Conservation (phyloP, 768 basidiomycete genomes). For the Chalciporus piperatus region DNA sequence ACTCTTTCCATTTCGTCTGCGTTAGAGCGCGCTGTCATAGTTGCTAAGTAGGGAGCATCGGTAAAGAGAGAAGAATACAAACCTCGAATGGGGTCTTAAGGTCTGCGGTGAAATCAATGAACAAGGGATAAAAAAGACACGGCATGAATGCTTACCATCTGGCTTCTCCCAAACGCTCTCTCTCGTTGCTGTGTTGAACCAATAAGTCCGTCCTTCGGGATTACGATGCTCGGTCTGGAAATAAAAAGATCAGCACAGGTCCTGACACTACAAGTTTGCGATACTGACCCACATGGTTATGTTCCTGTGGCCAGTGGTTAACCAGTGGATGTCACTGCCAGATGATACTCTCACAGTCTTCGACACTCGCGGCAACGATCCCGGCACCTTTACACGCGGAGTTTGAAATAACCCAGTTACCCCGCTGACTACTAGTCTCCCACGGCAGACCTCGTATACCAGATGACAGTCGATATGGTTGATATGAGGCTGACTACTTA, state of each 20-base stretch:
- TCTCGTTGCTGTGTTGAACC: slow-evolving; percentile 87
- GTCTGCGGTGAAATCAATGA: slow-evolving; percentile 42
- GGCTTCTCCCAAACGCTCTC: slow-evolving; percentile 99
- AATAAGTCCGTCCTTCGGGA: slow-evolving; percentile 96
- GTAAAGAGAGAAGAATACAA: slow-evolving; percentile 12
- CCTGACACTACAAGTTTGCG: not conserved
- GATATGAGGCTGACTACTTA: no score
- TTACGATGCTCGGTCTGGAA: slow-evolving; percentile 88
- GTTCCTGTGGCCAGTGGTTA: not conserved
- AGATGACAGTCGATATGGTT: no score
- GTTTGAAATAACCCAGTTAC: slow-evolving; percentile 8
- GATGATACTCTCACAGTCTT: not conserved
- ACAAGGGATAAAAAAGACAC: not conserved
- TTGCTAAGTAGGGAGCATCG: slow-evolving; percentile 3
- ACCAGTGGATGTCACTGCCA: not conserved
- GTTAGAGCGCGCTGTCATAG: slow-evolving; percentile 70
- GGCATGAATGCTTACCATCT: slow-evolving; percentile 55
- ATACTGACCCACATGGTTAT: slow-evolving; percentile 32
- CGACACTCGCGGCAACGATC: not conserved
- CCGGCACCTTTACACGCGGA: slow-evolving; percentile 17
- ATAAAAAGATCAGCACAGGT: slow-evolving; percentile 3
- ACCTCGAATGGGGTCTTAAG: slow-evolving; percentile 93
- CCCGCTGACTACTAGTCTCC: no score
- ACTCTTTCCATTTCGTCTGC: slow-evolving; percentile 95
- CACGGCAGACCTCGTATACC: no score